Evolutionary conservation across 2,329 filamentous ascomycete species (phyloP), one percentile per base, ranked within the genome.

Genomic region (Drechslerella coelobrocha): DNA sequence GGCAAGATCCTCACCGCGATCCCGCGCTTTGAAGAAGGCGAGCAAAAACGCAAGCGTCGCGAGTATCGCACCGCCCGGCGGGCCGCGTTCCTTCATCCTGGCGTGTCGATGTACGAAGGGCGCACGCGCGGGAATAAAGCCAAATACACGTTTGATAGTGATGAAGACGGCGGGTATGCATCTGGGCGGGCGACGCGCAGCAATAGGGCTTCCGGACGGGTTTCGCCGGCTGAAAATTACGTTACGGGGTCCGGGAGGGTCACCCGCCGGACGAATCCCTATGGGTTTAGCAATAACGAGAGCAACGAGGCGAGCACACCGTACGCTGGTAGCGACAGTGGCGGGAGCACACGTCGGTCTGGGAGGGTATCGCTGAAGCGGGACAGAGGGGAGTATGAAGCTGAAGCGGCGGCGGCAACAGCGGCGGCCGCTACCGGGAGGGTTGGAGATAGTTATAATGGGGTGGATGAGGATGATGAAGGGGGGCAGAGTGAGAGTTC

Each of bases 101-200:
- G 92, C 2, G 95, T 93, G 78, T 97, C 92, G 0, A 83, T 96
- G 65, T 99, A 99, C 78, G 94, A 99, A 81, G 94, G 94, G 53
- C 90, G 94, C 57, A 99, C 95, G 3, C 87, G 94, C 68, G 94
- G 94, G 62, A 97, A 99, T 82, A 89, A 93, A 72, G 89, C 96
- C 81, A 95, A 92, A 79, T 99, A 99, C 77, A 99, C 91, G 0
- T 99, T 90, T 77, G 95, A 92, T 0, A 92, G 97, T 56, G 91
- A 95, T 23, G 91, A 95, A 74, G 88, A 88, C 34, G 86, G 88
- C 14, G 86, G 86, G 55, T 84, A 83, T 61, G 85, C 85, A n/a
- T 88, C 76, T 88, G 87, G 34, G 84, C 84, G 8, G 78, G 77
- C 4, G 79, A 80, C 78, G 78, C 92, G 82, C 69, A 85, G 88